phyloP scores from a whole-genome alignment of 495 filamentous ascomycete species.

The Penicillium verhagenii region DNA sequence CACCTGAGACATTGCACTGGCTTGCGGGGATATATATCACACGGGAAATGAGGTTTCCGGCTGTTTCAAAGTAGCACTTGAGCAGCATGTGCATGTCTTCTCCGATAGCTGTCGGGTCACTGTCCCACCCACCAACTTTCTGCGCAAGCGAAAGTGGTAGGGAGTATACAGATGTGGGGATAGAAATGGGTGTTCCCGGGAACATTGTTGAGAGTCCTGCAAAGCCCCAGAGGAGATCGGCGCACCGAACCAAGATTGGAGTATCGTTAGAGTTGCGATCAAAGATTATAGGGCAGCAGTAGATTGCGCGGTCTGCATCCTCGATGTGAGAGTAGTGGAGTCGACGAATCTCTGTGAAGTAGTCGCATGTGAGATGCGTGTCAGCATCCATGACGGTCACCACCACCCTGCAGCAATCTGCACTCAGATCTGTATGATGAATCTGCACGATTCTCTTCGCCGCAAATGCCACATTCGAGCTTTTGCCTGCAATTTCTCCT shows the following conservation, averaged over 20 bases:
- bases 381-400: constrained; percentile 72
- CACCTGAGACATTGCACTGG: constrained; percentile 63
- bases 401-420: constrained; percentile 56
- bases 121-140: constrained; percentile 64
- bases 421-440: constrained; percentile 39
- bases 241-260: constrained; percentile 63
- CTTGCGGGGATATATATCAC: constrained; percentile 60
- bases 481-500: constrained; percentile 64
- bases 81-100: constrained; percentile 75
- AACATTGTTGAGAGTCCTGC: constrained; percentile 67
- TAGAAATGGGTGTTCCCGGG: constrained; percentile 55
- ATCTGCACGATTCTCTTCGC: constrained; percentile 59
- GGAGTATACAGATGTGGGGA: constrained; percentile 70
- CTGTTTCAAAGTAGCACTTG: constrained; percentile 70
- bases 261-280: constrained; percentile 67
- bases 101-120: constrained; percentile 64
- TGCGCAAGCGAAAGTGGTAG: constrained; percentile 61
- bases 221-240: constrained; percentile 65
- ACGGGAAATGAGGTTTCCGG: constrained; percentile 54
- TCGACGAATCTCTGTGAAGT: constrained; percentile 59
- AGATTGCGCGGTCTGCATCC: constrained; percentile 57
- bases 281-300: constrained; percentile 69
- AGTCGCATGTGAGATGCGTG: constrained; percentile 63
- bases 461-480: constrained; percentile 67
- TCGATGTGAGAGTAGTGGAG: constrained; percentile 55